These are phyloP conservation scores for Dioszegia hungarica DNA, from an alignment of 768 basidiomycete genomes.

Conservation along the genomic window DNA sequence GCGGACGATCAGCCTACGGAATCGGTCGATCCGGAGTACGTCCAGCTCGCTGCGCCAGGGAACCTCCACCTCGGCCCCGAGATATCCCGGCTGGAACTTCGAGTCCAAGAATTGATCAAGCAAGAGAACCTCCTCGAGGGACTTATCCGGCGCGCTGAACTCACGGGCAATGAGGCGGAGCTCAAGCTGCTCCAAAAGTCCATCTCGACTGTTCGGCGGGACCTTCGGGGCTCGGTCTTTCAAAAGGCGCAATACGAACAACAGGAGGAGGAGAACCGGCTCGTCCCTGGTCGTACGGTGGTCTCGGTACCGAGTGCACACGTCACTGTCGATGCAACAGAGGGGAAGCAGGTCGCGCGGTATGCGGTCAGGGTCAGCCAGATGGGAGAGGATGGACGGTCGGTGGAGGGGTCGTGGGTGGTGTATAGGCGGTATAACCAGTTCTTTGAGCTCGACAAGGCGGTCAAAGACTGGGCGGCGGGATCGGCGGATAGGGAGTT, in stretches of 20 bases:
- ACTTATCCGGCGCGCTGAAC: conserved; percentile 87
- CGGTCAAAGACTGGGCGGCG: conserved; percentile 61
- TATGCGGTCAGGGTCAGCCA: conserved; percentile 92
- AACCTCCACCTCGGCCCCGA: conserved; percentile 48
- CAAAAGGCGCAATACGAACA: conserved; percentile 91
- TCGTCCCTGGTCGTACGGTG: conserved; percentile 74
- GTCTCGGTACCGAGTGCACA: conserved; percentile 82
- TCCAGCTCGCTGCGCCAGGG: conserved; percentile 77
- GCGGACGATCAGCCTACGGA: conserved; percentile 52
- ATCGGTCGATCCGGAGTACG: conserved; percentile 49
- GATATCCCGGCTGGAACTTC: conserved; percentile 70
- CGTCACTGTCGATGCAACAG: conserved; percentile 61
- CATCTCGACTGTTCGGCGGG: conserved; percentile 71
- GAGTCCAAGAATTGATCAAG: conserved; percentile 67
- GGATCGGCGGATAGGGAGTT: conserved; percentile 52
- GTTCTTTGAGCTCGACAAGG: conserved; percentile 82
- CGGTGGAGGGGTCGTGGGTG: conserved; percentile 75
- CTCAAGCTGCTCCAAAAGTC: conserved; percentile 75
- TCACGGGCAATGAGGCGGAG: conserved; percentile 85
- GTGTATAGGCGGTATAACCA: conserved; percentile 92
- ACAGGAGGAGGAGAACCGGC: conserved; percentile 83
- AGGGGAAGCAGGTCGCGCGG: conserved; percentile 80
- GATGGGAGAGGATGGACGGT: conserved; percentile 64
- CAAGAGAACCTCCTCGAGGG: conserved; percentile 81
- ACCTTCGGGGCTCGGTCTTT: conserved; percentile 76